Evolutionary conservation across 2,329 filamentous ascomycete genomes (phyloP).

Genomic region (Beauveria asiatica): DNA sequence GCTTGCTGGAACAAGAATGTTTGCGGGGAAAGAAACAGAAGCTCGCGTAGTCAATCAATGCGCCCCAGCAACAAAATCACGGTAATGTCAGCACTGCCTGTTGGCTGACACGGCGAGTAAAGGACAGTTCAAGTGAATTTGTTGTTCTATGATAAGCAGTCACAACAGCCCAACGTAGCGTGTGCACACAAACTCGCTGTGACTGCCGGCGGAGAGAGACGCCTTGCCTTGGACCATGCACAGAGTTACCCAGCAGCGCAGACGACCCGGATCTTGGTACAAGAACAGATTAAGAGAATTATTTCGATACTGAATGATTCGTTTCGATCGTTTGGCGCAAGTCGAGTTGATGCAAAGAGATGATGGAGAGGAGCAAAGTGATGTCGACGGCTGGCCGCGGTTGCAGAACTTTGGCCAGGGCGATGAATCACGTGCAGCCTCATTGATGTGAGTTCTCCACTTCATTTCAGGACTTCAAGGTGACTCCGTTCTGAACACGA

Average conservation of each 20-base stretch:
- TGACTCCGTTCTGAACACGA: too few species aligned
- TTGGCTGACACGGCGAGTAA: constrained; percentile 4
- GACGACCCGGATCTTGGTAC: not conserved
- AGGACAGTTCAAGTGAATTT: constrained; percentile 8
- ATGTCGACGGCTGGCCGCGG: not conserved
- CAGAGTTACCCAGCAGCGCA: not conserved
- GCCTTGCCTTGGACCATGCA: not conserved
- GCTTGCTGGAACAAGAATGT: not conserved
- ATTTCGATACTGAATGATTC: not conserved
- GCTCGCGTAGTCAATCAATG: constrained; percentile 6
- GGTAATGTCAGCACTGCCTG: constrained; percentile 5
- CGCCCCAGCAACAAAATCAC: constrained; percentile 7
- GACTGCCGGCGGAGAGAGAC: not conserved
- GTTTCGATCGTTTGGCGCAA: not conserved
- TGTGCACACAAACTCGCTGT: not conserved
- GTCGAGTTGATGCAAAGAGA: not conserved
- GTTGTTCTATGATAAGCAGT: constrained; percentile 8
- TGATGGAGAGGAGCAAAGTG: not conserved
- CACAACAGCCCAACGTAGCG: constrained; percentile 1
- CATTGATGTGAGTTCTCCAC: not conserved
- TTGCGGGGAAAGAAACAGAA: not conserved
- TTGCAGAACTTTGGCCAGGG: not conserved
- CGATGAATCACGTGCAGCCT: constrained; percentile 2
- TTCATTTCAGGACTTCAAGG: not conserved
- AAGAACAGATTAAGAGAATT: not conserved